Conservation (phyloP, 148 eudicot genomes). For the Camellia sinensis region DNA sequence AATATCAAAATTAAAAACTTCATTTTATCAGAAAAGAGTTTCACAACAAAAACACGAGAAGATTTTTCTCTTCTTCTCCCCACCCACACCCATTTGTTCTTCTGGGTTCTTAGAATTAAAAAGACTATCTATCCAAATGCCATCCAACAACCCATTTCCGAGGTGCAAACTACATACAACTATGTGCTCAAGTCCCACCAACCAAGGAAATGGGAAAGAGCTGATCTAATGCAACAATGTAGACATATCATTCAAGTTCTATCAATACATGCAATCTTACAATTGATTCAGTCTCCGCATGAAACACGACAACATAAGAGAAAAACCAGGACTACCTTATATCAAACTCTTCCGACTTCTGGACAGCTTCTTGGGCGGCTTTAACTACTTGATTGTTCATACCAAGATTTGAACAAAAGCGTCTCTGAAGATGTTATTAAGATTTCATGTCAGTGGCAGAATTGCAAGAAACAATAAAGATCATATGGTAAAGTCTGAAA, state of each 20-base stretch:
- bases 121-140: neutral
- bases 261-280: too few relatives aligned
- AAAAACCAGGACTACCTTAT: constrained; percentile 38
- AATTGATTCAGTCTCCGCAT: neutral
- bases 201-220: too few relatives aligned
- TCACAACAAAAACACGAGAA: neutral
- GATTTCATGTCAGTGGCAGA: constrained; percentile 8
- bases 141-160: neutral
- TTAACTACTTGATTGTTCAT: constrained; percentile 69
- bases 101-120: neutral
- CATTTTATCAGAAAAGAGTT: neutral
- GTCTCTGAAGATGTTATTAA: constrained; percentile 42
- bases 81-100: too few relatives aligned
- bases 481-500: neutral
- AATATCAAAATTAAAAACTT: too few relatives aligned
- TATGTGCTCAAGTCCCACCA: neutral
- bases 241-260: neutral
- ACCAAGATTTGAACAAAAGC: constrained; percentile 75
- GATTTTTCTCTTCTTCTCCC: neutral
- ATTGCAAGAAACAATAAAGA: neutral
- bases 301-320: neutral
- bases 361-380: constrained; percentile 74
- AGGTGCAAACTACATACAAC: neutral
- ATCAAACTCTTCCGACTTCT: constrained; percentile 56
- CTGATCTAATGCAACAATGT: neutral